Percentiles rank a stretch among this genome's conserved stretches.
These are phyloP conservation scores for Peronospora destructor DNA, from an alignment of 352 stramenopile genomes.

Conservation along the genomic window DNA sequence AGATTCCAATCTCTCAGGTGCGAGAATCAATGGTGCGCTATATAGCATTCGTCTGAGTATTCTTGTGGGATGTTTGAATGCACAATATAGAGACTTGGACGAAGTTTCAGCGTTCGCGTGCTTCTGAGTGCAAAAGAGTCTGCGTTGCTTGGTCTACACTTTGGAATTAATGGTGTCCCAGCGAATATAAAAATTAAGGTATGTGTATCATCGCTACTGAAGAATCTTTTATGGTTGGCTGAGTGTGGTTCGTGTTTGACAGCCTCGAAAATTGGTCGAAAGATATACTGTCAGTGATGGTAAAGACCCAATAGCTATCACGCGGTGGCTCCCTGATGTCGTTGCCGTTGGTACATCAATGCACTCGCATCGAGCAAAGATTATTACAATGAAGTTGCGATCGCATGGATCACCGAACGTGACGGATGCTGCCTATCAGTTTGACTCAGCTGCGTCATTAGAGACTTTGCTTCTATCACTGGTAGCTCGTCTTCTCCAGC, in stretches of 20 bases:
- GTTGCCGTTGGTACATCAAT: constrained; percentile 49
- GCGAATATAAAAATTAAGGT: constrained; percentile 63
- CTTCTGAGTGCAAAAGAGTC: constrained; percentile 60
- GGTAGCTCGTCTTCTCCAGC: constrained; percentile 42
- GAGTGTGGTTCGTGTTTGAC: neutral
- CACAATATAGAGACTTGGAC: constrained; percentile 17
- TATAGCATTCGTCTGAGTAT: constrained; percentile 1
- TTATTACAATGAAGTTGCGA: constrained; percentile 46
- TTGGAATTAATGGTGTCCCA: constrained; percentile 56
- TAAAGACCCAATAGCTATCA: constrained; percentile 35
- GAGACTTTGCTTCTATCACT: constrained; percentile 37
- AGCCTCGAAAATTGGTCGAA: constrained; percentile 53
- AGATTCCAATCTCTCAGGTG: constrained; percentile 18
- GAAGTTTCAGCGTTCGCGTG: constrained; percentile 33
- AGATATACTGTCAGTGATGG: constrained; percentile 29
- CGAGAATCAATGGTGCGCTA: constrained; percentile 1
- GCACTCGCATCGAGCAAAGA: constrained; percentile 44
- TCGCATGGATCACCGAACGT: constrained; percentile 19
- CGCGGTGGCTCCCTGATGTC: constrained; percentile 41
- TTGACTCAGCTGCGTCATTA: constrained; percentile 33
- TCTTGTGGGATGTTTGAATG: neutral
- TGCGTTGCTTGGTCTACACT: constrained; percentile 45
- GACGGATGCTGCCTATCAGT: constrained; percentile 50
- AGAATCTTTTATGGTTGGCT: neutral
- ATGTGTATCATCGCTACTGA: neutral